Percentiles rank a stretch among this genome's conserved stretches.
phyloP scores from a whole-genome alignment of 305 asterid species.

The Fraxinus dipetala region DNA sequence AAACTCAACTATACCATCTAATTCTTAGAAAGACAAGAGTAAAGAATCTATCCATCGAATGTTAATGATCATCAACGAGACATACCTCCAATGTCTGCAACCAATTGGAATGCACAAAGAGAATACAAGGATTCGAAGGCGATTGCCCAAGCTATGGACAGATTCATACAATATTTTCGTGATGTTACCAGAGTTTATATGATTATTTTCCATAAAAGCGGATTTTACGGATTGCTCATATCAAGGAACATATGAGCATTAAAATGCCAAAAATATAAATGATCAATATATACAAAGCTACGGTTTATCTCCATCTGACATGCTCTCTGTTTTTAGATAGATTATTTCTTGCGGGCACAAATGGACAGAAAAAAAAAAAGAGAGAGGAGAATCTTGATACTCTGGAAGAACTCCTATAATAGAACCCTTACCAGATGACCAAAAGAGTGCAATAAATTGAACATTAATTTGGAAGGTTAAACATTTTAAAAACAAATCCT shows the following conservation, averaged over 20 bases:
- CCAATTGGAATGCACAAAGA: neutral
- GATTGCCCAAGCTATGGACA: neutral
- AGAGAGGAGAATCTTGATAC: neutral
- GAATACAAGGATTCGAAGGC: neutral
- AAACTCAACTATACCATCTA: slow-evolving; percentile 1
- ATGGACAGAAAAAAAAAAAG: neutral
- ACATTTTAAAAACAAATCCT: neutral
- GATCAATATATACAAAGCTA: neutral
- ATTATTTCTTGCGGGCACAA: slow-evolving; percentile 4
- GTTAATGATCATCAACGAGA: slow-evolving; percentile 39
- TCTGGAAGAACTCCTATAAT: neutral
- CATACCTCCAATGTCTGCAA: slow-evolving; percentile 27
- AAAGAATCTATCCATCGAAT: slow-evolving; percentile 21
- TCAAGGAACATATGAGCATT: slow-evolving; percentile 1
- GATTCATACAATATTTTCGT: neutral
- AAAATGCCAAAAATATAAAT: neutral
- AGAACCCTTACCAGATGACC: neutral
- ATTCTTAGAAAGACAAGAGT: neutral
- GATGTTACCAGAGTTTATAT: neutral
- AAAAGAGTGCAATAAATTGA: neutral
- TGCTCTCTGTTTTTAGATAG: slow-evolving; percentile 5
- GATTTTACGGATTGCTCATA: neutral
- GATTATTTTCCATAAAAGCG: neutral
- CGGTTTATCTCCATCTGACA: neutral
- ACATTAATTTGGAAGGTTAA: neutral